Evolutionary conservation across 257 asterid species (phyloP).

Genomic region (Solanum pinnatisectum): DNA sequence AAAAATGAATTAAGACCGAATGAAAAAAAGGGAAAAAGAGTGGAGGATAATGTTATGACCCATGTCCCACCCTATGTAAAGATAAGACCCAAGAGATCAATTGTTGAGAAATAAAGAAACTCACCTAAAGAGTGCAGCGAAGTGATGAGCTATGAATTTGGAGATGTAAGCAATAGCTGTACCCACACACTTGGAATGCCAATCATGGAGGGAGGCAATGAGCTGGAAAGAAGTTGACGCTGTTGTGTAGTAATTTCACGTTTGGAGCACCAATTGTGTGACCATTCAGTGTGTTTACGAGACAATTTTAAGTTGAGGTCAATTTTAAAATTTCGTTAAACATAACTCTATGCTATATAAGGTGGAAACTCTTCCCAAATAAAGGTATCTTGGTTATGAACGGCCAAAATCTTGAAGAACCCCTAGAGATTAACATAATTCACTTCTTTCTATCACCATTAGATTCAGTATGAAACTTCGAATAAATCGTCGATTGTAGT

Average conservation of each 20-base stretch:
- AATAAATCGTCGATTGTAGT: background rate
- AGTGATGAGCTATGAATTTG: background rate
- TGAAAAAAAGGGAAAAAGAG: background rate
- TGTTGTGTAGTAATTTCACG: background rate
- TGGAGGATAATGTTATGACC: background rate
- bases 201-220: background rate
- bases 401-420: background rate
- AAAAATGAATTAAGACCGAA: background rate
- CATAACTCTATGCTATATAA: background rate
- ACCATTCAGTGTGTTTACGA: background rate
- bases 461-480: background rate
- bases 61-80: background rate
- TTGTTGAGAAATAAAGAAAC: background rate
- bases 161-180: background rate
- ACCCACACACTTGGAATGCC: background rate
- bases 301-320: background rate
- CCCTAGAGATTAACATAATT: background rate
- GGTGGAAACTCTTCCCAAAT: background rate
- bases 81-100: background rate
- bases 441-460: background rate
- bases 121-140: background rate
- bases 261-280: background rate
- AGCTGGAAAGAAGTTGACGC: background rate
- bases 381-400: background rate
- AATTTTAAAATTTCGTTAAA: no score